These are phyloP conservation scores for Anthracocystis panici-leucophaei DNA, from an alignment of 1,284 basidiomycete species.

Conservation along the genomic window DNA sequence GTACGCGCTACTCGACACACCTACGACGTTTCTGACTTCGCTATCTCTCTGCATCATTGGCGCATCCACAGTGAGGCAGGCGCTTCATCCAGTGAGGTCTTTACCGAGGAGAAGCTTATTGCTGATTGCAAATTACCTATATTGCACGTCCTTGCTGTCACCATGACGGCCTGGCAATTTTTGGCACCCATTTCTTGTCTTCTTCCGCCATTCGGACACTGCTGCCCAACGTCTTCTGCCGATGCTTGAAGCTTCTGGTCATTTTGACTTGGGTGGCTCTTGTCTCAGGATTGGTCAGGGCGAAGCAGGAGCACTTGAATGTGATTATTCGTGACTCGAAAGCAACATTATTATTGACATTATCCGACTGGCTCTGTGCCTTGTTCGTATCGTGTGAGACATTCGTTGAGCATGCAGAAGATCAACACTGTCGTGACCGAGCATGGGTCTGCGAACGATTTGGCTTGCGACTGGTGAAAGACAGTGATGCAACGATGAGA, in stretches of 20 bases:
- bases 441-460: neutral
- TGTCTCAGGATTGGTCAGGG: conserved; percentile 13
- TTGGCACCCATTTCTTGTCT: conserved; percentile 49
- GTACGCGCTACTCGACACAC: no score
- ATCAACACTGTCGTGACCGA: neutral
- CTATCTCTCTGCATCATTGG: conserved; percentile 2
- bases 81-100: conserved; percentile 67
- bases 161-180: conserved; percentile 64
- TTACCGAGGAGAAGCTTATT: conserved; percentile 66
- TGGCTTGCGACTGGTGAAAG: neutral
- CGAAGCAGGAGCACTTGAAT: conserved; percentile 12
- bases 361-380: neutral
- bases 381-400: neutral
- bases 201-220: conserved; percentile 25
- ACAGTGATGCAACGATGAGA: neutral
- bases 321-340: neutral
- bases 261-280: neutral
- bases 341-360: neutral
- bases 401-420: neutral
- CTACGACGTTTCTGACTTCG: neutral
- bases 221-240: neutral
- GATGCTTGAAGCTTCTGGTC: conserved; percentile 28
- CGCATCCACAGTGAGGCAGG: conserved; percentile 57
- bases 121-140: conserved; percentile 68
- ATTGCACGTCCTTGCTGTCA: conserved; percentile 63